These are phyloP conservation scores for Phytophthora pluvialis DNA, from an alignment of 352 stramenopile genomes.

Conservation along the genomic window DNA sequence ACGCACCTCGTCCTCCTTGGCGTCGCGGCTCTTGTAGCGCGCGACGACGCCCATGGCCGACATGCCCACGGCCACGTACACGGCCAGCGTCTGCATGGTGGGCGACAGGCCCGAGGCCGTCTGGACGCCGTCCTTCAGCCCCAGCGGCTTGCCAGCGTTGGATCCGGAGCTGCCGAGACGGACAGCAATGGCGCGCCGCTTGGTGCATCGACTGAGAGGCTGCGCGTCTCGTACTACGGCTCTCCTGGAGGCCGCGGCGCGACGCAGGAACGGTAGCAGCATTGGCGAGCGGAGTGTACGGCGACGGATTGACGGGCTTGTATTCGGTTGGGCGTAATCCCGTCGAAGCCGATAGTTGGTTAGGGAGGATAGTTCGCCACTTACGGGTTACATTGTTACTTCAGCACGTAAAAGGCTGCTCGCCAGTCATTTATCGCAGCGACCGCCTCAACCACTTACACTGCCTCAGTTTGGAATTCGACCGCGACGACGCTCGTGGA, in stretches of 20 bases:
- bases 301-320: conserved; percentile 7
- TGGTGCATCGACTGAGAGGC: not conserved
- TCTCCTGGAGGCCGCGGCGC: conserved; percentile 7
- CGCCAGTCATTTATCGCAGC: conserved; percentile 35
- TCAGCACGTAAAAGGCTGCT: not conserved
- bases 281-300: conserved; percentile 23
- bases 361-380: not conserved
- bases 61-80: conserved; percentile 64
- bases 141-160: conserved; percentile 38
- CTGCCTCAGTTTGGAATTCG: conserved; percentile 31
- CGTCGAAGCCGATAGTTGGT: conserved; percentile 1
- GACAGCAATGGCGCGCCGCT: not conserved
- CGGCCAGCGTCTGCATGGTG: conserved; percentile 60
- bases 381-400: conserved; percentile 15
- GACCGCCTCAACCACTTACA: not conserved
- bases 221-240: not conserved
- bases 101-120: conserved; percentile 41
- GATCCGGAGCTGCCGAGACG: conserved; percentile 28
- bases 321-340: conserved; percentile 11
- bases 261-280: conserved; percentile 29
- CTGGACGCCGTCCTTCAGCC: conserved; percentile 48
- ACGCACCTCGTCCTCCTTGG: conserved; percentile 58
- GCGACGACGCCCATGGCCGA: conserved; percentile 63
- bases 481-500: not conserved
- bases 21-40: conserved; percentile 62